phyloP scores from a whole-genome alignment of 441 rosid genomes.

The Erodium texanum region DNA sequence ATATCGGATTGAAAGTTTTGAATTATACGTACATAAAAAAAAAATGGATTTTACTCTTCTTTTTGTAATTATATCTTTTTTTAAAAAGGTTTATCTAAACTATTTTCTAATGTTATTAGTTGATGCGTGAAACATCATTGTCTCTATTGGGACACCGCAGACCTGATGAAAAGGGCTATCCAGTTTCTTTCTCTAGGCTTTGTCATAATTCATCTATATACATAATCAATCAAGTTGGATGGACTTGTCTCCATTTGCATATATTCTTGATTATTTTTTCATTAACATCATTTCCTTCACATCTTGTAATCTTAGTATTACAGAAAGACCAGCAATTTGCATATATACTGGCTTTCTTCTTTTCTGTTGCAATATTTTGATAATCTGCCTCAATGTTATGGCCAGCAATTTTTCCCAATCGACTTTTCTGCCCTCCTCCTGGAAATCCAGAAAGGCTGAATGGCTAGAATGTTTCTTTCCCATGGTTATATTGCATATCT shows the following conservation, averaged over 20 bases:
- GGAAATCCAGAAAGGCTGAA: not conserved
- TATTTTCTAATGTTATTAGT: not conserved
- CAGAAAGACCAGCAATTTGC: too few relatives aligned
- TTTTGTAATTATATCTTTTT: not conserved
- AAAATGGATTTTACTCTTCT: not conserved
- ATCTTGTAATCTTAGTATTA: too few relatives aligned
- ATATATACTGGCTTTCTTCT: too few relatives aligned
- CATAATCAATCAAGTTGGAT: not conserved
- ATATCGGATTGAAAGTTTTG: not conserved
- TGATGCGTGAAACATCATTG: not conserved
- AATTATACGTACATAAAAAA: not conserved
- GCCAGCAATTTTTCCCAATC: not conserved
- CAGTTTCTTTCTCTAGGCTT: too few relatives aligned
- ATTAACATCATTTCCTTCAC: too few relatives aligned
- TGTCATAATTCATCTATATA: not conserved
- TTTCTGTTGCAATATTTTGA: too few relatives aligned
- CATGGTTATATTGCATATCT: not conserved
- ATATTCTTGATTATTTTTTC: too few relatives aligned
- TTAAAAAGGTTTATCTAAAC: not conserved
- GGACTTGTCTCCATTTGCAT: too few relatives aligned
- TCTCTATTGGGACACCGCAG: not conserved
- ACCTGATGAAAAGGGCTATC: not conserved
- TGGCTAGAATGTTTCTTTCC: not conserved
- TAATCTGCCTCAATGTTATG: not conserved
- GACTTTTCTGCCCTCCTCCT: not conserved